A percentile compares a stretch with the other conserved stretches of the same genome.
Conservation (phyloP, 2,329 filamentous ascomycete species). For the Helicocarpus griseus region DNA sequence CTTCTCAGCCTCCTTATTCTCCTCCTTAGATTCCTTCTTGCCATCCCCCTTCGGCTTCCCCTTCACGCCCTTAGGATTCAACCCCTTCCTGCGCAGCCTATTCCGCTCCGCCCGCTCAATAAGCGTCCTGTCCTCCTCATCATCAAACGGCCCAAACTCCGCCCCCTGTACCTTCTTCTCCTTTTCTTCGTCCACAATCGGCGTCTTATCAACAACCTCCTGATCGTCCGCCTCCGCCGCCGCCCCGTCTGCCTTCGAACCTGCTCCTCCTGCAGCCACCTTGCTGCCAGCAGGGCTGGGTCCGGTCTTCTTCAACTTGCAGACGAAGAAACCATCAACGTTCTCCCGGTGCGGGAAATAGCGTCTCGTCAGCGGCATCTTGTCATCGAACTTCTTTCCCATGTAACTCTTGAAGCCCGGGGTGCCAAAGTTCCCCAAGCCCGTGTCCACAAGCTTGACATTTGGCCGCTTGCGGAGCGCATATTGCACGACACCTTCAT, state of each 20-base stretch:
- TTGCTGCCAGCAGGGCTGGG: slow-evolving; percentile 49
- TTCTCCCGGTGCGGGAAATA: slow-evolving; percentile 91
- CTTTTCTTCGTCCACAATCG: slow-evolving; percentile 41
- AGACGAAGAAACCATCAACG: slow-evolving; percentile 96
- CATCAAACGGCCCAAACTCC: slow-evolving; percentile 64
- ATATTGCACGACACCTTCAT: slow-evolving; percentile 89
- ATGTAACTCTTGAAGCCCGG: slow-evolving; percentile 86
- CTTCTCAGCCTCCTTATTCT: slow-evolving; percentile 6
- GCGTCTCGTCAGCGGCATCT: slow-evolving; percentile 69
- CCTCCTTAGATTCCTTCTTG: slow-evolving; percentile 13
- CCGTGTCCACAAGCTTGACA: slow-evolving; percentile 84
- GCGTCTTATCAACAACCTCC: slow-evolving; percentile 57
- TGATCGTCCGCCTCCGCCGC: slow-evolving; percentile 14
- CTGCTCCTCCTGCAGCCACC: slow-evolving; percentile 15
- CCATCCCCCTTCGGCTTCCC: slow-evolving; percentile 14
- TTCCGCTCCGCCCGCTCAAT: slow-evolving; percentile 66
- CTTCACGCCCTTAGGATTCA: slow-evolving; percentile 54
- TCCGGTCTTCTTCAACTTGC: slow-evolving; percentile 89
- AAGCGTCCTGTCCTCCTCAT: slow-evolving; percentile 60
- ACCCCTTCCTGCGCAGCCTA: slow-evolving; percentile 61
- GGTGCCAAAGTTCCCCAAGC: slow-evolving; percentile 71
- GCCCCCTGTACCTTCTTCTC: slow-evolving; percentile 30
- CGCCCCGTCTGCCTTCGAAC: slow-evolving; percentile 16
- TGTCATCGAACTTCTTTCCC: slow-evolving; percentile 83
- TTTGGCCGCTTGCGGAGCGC: slow-evolving; percentile 86